Conservation (phyloP, 805 yeast genomes). For the Starmerella apis region DNA sequence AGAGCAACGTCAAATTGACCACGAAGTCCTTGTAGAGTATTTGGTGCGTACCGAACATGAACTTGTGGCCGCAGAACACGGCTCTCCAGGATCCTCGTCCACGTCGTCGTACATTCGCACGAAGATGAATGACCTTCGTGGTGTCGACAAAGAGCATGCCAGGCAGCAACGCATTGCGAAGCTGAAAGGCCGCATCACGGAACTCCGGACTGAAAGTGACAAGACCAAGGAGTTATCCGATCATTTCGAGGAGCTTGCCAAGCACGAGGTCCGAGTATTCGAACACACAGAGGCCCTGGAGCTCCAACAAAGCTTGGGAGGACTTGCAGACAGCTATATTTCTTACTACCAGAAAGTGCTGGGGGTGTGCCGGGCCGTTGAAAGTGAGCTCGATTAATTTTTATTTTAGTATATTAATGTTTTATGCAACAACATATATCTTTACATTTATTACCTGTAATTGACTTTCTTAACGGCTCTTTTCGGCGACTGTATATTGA, state of each 20-base stretch:
- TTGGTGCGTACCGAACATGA: conserved; percentile 61
- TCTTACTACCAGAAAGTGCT: conserved; percentile 59
- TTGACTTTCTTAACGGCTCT: not conserved
- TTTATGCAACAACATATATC: not conserved
- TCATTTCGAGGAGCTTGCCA: conserved; percentile 46
- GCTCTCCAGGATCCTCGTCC: conserved; percentile 33
- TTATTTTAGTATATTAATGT: not conserved
- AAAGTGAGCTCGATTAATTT: conserved; percentile 7
- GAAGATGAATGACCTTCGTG: conserved; percentile 52
- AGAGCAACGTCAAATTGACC: conserved; percentile 84
- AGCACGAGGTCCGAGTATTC: conserved; percentile 53
- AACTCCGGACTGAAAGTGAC: conserved; percentile 42
- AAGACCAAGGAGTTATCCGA: conserved; percentile 43
- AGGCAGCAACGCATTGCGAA: conserved; percentile 44
- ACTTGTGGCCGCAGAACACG: conserved; percentile 43
- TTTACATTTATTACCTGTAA: not conserved
- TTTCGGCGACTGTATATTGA: too few relatives aligned
- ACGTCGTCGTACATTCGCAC: conserved; percentile 42
- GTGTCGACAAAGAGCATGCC: conserved; percentile 49
- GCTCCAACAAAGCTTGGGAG: conserved; percentile 56
- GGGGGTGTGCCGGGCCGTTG: conserved; percentile 50
- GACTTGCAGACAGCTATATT: conserved; percentile 68
- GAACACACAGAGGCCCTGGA: conserved; percentile 72
- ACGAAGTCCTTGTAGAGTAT: conserved; percentile 76
- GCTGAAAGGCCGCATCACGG: conserved; percentile 41